These are phyloP conservation scores for Seiridium unicorne DNA, from an alignment of 2,329 filamentous ascomycete genomes.

Conservation along the genomic window DNA sequence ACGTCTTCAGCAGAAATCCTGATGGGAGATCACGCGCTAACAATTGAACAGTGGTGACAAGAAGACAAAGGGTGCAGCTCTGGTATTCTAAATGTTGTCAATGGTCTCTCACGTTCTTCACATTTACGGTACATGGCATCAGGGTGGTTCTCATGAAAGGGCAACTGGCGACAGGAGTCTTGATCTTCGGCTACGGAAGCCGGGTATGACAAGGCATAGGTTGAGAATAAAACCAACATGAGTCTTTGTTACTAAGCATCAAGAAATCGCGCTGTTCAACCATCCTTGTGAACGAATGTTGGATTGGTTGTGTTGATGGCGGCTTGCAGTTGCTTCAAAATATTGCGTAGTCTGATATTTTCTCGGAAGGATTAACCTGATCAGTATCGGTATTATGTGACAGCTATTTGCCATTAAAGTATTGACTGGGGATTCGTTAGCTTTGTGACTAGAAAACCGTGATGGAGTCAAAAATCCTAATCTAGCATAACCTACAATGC, in stretches of 20 bases:
- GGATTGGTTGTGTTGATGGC: too few species aligned
- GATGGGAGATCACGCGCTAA: conserved; percentile 35
- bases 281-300: conserved; percentile 9
- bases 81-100: conserved; percentile 85
- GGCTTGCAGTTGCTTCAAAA: too few species aligned
- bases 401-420: too few species aligned
- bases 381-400: too few species aligned
- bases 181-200: conserved; percentile 38
- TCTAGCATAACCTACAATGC: too few species aligned
- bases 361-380: too few species aligned
- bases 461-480: too few species aligned
- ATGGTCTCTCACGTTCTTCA: conserved; percentile 34
- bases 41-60: conserved; percentile 84
- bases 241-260: conserved; percentile 17
- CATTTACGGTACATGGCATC: conserved; percentile 45
- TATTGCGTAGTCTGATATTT: too few species aligned
- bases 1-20: conserved; percentile 42
- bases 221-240: conserved; percentile 20
- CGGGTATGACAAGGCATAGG: conserved; percentile 18
- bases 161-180: conserved; percentile 35
- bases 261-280: not conserved
- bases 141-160: conserved; percentile 42
- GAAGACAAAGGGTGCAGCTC: conserved; percentile 99
- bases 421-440: too few species aligned
- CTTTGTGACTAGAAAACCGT: too few species aligned